phyloP scores from a whole-genome alignment of 2,329 filamentous ascomycete genomes.

The Colletotrichum lindemuthianum region DNA sequence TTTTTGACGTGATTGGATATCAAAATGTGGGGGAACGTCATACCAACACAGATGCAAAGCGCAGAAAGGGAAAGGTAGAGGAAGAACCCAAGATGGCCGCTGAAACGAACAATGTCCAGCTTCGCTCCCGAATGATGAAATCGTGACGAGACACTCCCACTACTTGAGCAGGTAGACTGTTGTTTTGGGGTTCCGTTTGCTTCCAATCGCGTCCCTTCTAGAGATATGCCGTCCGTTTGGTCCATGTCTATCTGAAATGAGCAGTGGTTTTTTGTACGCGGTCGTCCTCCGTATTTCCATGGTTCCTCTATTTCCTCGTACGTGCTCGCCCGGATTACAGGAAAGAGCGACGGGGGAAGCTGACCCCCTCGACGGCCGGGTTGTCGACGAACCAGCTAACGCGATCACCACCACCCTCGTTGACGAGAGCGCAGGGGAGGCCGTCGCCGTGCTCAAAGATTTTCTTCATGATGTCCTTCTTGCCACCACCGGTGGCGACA shows the following conservation, averaged over 20 bases:
- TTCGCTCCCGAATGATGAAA: constrained; percentile 16
- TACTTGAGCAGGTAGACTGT: constrained; percentile 8
- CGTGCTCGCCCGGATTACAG: constrained; percentile 47
- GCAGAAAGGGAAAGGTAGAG: background rate
- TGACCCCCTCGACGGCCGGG: constrained; percentile 84
- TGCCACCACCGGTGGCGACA: constrained; percentile 87
- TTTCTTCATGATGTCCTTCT: constrained; percentile 90
- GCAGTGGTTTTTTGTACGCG: constrained; percentile 16
- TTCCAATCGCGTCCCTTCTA: constrained; percentile 9
- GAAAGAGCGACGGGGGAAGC: constrained; percentile 79
- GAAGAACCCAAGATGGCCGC: background rate
- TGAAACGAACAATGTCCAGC: constrained; percentile 21
- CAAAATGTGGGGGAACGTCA: constrained; percentile 16
- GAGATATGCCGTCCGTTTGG: constrained; percentile 22
- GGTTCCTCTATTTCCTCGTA: constrained; percentile 13
- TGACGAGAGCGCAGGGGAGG: constrained; percentile 88
- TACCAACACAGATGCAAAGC: constrained; percentile 7
- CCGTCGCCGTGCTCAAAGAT: constrained; percentile 88
- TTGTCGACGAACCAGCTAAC: constrained; percentile 96
- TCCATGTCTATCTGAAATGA: constrained; percentile 30
- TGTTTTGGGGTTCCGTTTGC: background rate
- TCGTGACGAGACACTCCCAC: constrained; percentile 16
- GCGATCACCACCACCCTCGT: constrained; percentile 83
- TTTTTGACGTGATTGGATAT: constrained; percentile 23
- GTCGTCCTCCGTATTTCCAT: constrained; percentile 6